Conservation (phyloP, 805 yeast species). For the Cyberlindnera americana region DNA sequence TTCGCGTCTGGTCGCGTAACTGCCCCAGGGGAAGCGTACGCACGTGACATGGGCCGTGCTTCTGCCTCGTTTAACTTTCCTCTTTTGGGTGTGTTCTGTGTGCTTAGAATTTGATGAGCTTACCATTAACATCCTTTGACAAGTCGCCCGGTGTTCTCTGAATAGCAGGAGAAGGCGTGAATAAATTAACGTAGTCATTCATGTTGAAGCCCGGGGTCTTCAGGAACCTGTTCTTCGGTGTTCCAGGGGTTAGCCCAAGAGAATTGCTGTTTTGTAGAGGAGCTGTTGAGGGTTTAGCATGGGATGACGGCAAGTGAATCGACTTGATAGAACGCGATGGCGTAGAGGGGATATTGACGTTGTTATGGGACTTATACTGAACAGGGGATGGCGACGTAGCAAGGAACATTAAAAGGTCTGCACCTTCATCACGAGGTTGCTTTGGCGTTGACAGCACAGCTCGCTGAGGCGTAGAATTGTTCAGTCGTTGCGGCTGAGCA, state of each 20-base stretch:
- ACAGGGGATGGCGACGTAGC: constrained; percentile 78
- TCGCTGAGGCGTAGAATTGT: constrained; percentile 7
- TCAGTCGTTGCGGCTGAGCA: constrained; percentile 12
- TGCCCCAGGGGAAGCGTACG: too few relatives aligned
- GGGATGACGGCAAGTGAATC: constrained; percentile 17
- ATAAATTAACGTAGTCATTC: constrained; percentile 77
- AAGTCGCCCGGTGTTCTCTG: constrained; percentile 34
- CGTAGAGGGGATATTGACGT: constrained; percentile 21
- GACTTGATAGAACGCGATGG: constrained; percentile 19
- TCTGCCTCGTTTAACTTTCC: too few relatives aligned
- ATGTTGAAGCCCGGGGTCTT: constrained; percentile 72
- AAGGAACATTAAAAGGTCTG: constrained; percentile 72
- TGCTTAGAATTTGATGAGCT: constrained; percentile 23
- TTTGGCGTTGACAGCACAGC: constrained; percentile 25
- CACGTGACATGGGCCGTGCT: background rate
- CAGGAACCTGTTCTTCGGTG: constrained; percentile 28
- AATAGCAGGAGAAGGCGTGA: constrained; percentile 63
- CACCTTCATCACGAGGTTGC: constrained; percentile 55
- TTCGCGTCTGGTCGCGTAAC: too few relatives aligned
- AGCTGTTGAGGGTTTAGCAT: constrained; percentile 3
- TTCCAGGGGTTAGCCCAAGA: constrained; percentile 22
- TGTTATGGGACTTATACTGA: constrained; percentile 19
- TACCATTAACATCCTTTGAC: constrained; percentile 27
- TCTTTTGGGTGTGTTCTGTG: background rate
- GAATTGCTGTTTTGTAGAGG: constrained; percentile 14